phyloP scores from a whole-genome alignment of 1,284 basidiomycete genomes.

The Irpex sp. region DNA sequence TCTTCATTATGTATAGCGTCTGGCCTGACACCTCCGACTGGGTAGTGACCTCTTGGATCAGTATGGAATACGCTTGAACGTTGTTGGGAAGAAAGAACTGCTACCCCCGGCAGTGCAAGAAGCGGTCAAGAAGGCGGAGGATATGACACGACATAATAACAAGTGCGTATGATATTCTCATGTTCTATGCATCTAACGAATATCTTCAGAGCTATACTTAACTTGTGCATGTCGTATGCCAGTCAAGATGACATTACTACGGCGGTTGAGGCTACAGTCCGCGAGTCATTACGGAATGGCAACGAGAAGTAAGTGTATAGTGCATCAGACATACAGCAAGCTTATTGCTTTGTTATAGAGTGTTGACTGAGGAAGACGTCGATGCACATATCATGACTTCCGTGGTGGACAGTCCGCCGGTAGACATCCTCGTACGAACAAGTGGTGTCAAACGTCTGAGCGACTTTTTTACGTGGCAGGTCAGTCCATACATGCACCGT shows the following conservation, averaged over 20 bases:
- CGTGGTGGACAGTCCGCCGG: conserved; percentile 66
- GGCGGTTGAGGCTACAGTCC: conserved; percentile 63
- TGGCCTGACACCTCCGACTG: conserved; percentile 1
- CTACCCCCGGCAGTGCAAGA: conserved; percentile 74
- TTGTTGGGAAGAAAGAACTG: conserved; percentile 78
- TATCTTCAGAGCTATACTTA: conserved; percentile 74
- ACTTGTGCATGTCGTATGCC: conserved; percentile 94
- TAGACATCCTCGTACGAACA: conserved; percentile 91
- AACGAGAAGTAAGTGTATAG: conserved; percentile 10
- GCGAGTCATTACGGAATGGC: conserved; percentile 40
- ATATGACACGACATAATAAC: conserved; percentile 73
- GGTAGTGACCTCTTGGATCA: conserved; percentile 72
- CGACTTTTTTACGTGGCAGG: conserved; percentile 96
- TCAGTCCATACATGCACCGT: conserved; percentile 20
- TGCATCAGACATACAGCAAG: neutral
- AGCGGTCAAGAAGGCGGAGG: conserved; percentile 75
- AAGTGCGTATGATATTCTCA: conserved; percentile 40
- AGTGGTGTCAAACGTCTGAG: conserved; percentile 89
- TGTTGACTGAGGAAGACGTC: conserved; percentile 66
- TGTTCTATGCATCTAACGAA: too few species aligned
- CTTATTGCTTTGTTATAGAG: conserved; percentile 20
- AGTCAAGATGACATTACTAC: conserved; percentile 90
- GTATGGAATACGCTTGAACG: conserved; percentile 83
- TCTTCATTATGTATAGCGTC: neutral
- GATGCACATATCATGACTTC: conserved; percentile 66